phyloP scores from a whole-genome alignment of 352 stramenopile species.

The Thraustochytrium sp. region DNA sequence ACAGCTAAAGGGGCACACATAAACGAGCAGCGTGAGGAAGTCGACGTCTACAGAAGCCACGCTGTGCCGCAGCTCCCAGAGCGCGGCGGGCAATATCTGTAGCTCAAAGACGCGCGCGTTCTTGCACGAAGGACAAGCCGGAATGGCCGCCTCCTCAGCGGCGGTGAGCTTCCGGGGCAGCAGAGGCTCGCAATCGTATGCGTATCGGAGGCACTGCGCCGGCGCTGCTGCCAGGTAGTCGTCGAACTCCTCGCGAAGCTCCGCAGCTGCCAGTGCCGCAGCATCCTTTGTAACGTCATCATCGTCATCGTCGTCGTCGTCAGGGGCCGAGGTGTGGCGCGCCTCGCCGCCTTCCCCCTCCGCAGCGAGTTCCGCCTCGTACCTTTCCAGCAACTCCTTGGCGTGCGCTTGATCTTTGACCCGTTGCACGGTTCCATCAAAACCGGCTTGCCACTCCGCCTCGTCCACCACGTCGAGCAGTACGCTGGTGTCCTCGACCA shows the following conservation, averaged over 20 bases:
- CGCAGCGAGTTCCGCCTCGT: neutral
- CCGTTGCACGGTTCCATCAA: too few relatives aligned
- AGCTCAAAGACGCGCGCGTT: neutral
- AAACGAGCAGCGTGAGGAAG: neutral
- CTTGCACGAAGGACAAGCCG: neutral
- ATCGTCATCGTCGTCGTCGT: neutral
- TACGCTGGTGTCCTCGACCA: neutral
- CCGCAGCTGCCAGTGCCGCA: too few relatives aligned
- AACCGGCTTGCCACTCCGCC: neutral
- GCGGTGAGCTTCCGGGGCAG: neutral
- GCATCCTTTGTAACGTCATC: neutral
- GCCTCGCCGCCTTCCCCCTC: neutral
- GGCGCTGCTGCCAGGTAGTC: neutral
- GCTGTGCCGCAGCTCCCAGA: constrained; percentile 2
- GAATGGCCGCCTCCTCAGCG: neutral
- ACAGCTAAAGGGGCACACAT: constrained; percentile 4
- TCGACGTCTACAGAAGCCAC: neutral
- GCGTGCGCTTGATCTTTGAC: too few relatives aligned
- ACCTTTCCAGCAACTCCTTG: neutral
- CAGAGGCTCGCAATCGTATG: neutral
- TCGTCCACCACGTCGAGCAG: neutral
- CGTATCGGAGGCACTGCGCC: constrained; percentile 11
- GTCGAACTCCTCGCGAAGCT: neutral
- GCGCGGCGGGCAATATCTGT: neutral
- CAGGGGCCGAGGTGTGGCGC: neutral